Evolutionary conservation across 352 stramenopile genomes (phyloP).

Genomic region (Phytophthora constricta): DNA sequence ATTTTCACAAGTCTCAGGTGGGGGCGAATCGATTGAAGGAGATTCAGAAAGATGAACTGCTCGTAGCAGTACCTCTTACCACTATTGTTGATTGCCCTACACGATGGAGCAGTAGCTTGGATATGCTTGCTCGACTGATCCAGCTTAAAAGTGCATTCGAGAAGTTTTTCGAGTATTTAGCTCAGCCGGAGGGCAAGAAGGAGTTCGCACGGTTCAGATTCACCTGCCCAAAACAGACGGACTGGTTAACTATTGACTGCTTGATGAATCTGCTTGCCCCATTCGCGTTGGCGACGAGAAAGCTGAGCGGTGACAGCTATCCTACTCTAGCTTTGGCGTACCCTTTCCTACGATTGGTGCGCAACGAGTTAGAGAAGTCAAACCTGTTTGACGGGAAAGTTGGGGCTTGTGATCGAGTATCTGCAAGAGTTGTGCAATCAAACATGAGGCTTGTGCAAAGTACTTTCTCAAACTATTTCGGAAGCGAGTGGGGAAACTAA

Average conservation of each 20-base stretch:
- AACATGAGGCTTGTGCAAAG: neutral
- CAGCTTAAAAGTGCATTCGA: conserved; percentile 1
- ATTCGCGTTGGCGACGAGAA: neutral
- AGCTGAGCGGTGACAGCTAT: no score
- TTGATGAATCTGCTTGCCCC: neutral
- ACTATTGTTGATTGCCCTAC: no score
- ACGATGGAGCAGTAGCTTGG: no score
- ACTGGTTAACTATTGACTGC: neutral
- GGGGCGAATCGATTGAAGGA: no score
- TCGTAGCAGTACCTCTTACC: no score
- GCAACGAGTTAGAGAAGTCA: neutral
- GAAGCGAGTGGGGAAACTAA: neutral
- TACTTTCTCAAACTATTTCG: neutral
- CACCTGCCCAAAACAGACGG: neutral
- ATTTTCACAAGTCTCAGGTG: no score
- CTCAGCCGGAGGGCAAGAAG: neutral
- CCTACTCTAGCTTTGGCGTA: neutral
- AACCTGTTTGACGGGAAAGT: neutral
- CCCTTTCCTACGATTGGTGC: neutral
- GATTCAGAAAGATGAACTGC: no score
- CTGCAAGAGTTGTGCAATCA: neutral
- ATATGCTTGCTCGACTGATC: no score
- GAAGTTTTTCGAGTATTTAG: neutral
- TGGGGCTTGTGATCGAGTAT: neutral
- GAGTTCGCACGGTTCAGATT: neutral